Conservation (phyloP, 1,284 basidiomycete genomes). For the Tylopilus sp. region DNA sequence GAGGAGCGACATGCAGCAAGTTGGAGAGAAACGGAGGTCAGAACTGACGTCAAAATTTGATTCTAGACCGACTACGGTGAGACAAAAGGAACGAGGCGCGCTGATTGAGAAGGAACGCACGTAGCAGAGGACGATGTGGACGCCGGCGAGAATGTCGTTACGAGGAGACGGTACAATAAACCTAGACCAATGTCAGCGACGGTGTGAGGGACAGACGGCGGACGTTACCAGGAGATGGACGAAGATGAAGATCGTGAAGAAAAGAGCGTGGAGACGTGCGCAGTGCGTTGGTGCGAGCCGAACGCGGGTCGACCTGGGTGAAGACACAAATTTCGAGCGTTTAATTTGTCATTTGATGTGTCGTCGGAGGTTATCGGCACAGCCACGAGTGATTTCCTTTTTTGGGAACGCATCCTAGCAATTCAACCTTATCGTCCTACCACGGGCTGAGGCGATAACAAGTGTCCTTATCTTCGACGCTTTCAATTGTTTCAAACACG, state of each 20-base stretch:
- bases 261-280: slow-evolving; percentile 12
- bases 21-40: neutral
- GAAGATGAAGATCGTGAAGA: slow-evolving; percentile 13
- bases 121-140: slow-evolving; percentile 1
- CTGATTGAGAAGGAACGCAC: slow-evolving; percentile 11
- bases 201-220: neutral
- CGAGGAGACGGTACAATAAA: slow-evolving; percentile 18
- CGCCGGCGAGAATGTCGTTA: slow-evolving; percentile 7
- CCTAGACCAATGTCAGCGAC: slow-evolving; percentile 17
- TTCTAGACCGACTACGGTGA: slow-evolving; percentile 14
- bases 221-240: slow-evolving; percentile 8
- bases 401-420: neutral
- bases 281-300: slow-evolving; percentile 2
- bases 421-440: slow-evolving; percentile 2
- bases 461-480: slow-evolving; percentile 13
- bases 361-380: slow-evolving; percentile 20
- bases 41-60: slow-evolving; percentile 12
- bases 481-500: neutral
- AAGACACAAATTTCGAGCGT: slow-evolving; percentile 21
- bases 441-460: slow-evolving; percentile 4
- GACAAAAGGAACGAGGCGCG: slow-evolving; percentile 8
- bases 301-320: slow-evolving; percentile 9
- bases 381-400: slow-evolving; percentile 24
- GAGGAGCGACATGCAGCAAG: slow-evolving; percentile 20
- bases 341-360: slow-evolving; percentile 26